These are phyloP conservation scores for Penicillium sp. DNA, from an alignment of 2,329 filamentous ascomycete species.

Conservation along the genomic window DNA sequence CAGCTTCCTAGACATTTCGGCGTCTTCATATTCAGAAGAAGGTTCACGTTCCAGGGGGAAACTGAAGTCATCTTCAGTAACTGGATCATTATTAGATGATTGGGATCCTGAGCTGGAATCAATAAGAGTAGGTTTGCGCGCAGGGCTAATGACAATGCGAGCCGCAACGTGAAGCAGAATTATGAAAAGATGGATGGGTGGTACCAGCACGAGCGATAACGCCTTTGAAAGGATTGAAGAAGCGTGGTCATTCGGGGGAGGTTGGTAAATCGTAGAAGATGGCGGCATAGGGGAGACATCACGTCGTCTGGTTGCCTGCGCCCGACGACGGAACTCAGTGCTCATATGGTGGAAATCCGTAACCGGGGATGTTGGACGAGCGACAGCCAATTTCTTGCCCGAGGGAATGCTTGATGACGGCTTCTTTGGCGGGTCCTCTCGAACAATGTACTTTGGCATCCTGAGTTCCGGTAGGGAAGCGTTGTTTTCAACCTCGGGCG, in stretches of 20 bases:
- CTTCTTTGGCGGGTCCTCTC: slow-evolving; percentile 13
- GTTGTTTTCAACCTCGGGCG: neutral
- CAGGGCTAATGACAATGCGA: slow-evolving; percentile 63
- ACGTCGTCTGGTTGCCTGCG: slow-evolving; percentile 61
- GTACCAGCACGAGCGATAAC: slow-evolving; percentile 75
- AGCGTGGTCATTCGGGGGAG: slow-evolving; percentile 59
- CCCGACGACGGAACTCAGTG: slow-evolving; percentile 57
- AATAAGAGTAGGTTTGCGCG: slow-evolving; percentile 29
- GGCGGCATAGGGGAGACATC: slow-evolving; percentile 72
- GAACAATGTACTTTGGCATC: slow-evolving; percentile 4
- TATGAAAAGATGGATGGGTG: slow-evolving; percentile 77
- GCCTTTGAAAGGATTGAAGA: slow-evolving; percentile 77
- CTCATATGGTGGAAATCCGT: slow-evolving; percentile 41
- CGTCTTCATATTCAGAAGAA: slow-evolving; percentile 34
- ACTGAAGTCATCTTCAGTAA: slow-evolving; percentile 47
- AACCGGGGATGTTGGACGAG: slow-evolving; percentile 39
- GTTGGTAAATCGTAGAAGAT: slow-evolving; percentile 67
- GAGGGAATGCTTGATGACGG: slow-evolving; percentile 16
- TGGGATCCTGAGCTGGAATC: slow-evolving; percentile 27
- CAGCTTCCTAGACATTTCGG: slow-evolving; percentile 25
- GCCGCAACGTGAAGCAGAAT: slow-evolving; percentile 83
- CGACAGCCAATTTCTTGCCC: slow-evolving; percentile 14
- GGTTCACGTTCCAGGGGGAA: slow-evolving; percentile 44
- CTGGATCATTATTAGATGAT: slow-evolving; percentile 25
- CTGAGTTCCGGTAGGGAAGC: neutral